Conservation (phyloP, 2,329 filamentous ascomycete genomes). For the Blastomyces gilchristii region DNA sequence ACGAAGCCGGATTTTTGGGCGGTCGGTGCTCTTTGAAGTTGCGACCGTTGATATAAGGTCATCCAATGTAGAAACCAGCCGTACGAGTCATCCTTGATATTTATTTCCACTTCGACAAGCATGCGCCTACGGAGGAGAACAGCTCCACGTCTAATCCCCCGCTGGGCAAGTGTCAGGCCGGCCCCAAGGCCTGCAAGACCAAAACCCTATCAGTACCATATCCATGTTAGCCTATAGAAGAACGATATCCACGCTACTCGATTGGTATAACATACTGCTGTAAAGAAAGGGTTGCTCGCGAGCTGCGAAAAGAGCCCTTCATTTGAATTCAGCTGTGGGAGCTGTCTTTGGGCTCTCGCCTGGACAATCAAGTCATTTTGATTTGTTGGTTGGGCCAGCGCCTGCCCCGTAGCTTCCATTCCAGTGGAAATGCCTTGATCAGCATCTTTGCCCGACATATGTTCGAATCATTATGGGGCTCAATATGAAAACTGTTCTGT, state of each 20-base stretch:
- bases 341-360: constrained; percentile 25
- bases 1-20: constrained; percentile 39
- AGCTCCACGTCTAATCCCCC: constrained; percentile 61
- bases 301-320: constrained; percentile 37
- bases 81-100: constrained; percentile 85
- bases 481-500: not conserved
- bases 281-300: constrained; percentile 41
- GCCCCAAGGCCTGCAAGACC: constrained; percentile 85
- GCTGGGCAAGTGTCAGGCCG: constrained; percentile 67
- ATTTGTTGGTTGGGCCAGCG: constrained; percentile 23
- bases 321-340: constrained; percentile 25
- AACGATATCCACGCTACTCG: not conserved
- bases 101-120: constrained; percentile 92
- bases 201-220: constrained; percentile 49
- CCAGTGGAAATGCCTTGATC: constrained; percentile 17
- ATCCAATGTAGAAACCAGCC: constrained; percentile 93
- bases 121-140: constrained; percentile 69
- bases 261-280: constrained; percentile 30
- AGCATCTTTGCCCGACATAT: constrained; percentile 11
- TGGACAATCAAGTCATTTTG: constrained; percentile 29
- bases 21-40: constrained; percentile 43
- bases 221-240: constrained; percentile 8
- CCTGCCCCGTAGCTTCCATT: constrained; percentile 31
- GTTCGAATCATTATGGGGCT: constrained; percentile 6
- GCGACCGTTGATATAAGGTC: constrained; percentile 61